Percentiles rank a stretch among this genome's conserved stretches.
These are phyloP conservation scores for Parastagonospora avenae DNA, from an alignment of 2,329 filamentous ascomycete species.

Conservation along the genomic window DNA sequence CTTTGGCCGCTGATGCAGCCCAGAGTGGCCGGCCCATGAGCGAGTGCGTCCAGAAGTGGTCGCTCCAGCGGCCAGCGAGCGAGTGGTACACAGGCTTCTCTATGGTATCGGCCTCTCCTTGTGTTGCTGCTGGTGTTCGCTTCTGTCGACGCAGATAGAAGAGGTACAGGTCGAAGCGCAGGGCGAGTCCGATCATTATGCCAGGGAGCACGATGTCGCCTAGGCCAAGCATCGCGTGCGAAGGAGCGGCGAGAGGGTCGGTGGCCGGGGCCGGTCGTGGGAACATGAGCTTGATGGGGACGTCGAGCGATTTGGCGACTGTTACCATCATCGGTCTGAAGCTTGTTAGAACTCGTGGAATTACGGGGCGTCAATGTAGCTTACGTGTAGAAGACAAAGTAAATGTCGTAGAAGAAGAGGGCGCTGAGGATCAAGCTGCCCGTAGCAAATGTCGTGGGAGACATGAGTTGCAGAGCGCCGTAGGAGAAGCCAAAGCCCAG, in stretches of 20 bases:
- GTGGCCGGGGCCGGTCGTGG: slow-evolving; percentile 63
- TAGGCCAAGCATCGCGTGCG: slow-evolving; percentile 79
- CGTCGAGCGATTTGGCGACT: slow-evolving; percentile 86
- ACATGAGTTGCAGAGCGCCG: slow-evolving; percentile 78
- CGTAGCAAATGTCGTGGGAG: slow-evolving; percentile 84
- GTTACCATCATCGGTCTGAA: slow-evolving; percentile 78
- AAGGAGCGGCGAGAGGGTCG: slow-evolving; percentile 47
- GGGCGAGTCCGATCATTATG: slow-evolving; percentile 83
- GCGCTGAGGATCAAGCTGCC: slow-evolving; percentile 77
- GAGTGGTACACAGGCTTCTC: slow-evolving; percentile 50
- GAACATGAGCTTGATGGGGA: slow-evolving; percentile 91
- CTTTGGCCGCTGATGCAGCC: slow-evolving; percentile 3
- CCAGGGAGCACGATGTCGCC: slow-evolving; percentile 95
- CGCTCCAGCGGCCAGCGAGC: slow-evolving; percentile 77
- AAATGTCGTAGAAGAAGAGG: slow-evolving; percentile 93
- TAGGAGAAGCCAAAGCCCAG: slow-evolving; percentile 90
- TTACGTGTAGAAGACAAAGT: slow-evolving; percentile 85
- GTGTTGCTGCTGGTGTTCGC: slow-evolving; percentile 14
- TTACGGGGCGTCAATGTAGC: slow-evolving; percentile 32
- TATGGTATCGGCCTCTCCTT: slow-evolving; percentile 16
- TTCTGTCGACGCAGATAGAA: slow-evolving; percentile 74
- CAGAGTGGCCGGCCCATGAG: slow-evolving; percentile 36
- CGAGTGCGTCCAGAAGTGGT: slow-evolving; percentile 74
- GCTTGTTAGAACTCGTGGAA: slow-evolving; percentile 7
- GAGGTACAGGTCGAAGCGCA: slow-evolving; percentile 89